A percentile compares a stretch with the other conserved stretches of the same genome.
Evolutionary conservation across 2,329 filamentous ascomycete genomes (phyloP).

Genomic region (Aspergillus pseudoterreus): DNA sequence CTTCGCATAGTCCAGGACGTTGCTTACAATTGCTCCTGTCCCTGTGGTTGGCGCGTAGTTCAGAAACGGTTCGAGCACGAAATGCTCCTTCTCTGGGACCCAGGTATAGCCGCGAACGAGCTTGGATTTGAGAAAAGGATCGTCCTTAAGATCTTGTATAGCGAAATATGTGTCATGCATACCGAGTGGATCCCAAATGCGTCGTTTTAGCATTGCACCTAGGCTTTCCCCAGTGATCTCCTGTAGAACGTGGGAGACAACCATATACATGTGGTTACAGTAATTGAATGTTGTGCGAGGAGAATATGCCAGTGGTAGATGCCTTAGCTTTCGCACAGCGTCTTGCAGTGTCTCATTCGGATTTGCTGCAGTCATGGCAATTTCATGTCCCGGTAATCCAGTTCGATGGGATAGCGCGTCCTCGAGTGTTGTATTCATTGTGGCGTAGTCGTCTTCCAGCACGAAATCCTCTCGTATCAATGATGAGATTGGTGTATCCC

Average conservation of each 20-base stretch:
- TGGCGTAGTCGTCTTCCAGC: conserved; percentile 23
- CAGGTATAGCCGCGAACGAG: conserved; percentile 20
- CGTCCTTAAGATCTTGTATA: conserved; percentile 9
- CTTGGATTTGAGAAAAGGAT: conserved; percentile 2
- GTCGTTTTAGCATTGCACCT: conserved; percentile 12
- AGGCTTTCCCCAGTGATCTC: conserved; percentile 10
- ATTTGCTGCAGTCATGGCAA: conserved; percentile 1
- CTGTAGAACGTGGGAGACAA: conserved; percentile 17
- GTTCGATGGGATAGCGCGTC: conserved; percentile 33
- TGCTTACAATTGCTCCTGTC: conserved; percentile 23
- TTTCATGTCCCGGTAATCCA: conserved; percentile 22
- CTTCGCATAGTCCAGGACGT: conserved; percentile 22
- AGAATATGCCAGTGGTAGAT: conserved; percentile 16
- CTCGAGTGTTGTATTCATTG: conserved; percentile 28
- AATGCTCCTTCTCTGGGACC: conserved; percentile 9
- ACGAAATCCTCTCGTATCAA: conserved; percentile 35
- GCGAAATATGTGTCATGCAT: conserved; percentile 24
- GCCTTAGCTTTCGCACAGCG: conserved; percentile 16
- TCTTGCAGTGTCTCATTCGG: conserved; percentile 11
- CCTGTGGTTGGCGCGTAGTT: conserved; percentile 17
- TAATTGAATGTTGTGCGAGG: conserved; percentile 20
- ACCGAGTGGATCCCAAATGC: conserved; percentile 19
- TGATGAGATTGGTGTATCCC: conserved; percentile 34
- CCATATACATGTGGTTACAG: conserved; percentile 24
- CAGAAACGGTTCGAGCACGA: conserved; percentile 12